A percentile compares a stretch with the other conserved stretches of the same genome.
Conservation (phyloP, 202 grass and related monocot genomes). For the Setaria italica region DNA sequence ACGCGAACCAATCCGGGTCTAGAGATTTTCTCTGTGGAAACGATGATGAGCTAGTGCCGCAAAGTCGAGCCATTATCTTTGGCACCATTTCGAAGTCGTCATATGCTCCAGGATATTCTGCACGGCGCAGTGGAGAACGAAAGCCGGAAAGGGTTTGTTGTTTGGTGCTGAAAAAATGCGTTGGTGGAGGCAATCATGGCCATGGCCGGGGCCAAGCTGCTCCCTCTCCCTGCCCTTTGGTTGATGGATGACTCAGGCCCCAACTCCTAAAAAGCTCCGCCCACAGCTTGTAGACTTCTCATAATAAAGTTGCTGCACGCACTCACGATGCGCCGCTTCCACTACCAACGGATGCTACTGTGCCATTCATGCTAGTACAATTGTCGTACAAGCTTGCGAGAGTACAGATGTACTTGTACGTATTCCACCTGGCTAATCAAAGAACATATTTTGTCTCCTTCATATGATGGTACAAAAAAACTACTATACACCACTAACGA, state of each 20-base stretch:
- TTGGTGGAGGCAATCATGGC: constrained; percentile 34
- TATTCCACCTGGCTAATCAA: not conserved
- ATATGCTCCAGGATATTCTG: constrained; percentile 53
- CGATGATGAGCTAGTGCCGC: not conserved
- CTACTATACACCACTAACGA: too few species aligned
- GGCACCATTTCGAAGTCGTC: not conserved
- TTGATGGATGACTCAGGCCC: constrained; percentile 36
- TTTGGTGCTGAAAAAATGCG: not conserved
- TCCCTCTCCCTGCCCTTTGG: not conserved
- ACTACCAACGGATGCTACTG: not conserved
- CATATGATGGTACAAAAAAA: too few species aligned
- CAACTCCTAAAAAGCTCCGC: constrained; percentile 5
- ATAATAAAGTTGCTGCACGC: not conserved
- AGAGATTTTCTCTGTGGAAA: constrained; percentile 12
- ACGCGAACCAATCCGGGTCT: not conserved
- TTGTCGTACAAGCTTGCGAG: not conserved
- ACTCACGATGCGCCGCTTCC: constrained; percentile 40
- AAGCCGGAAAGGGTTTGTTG: not conserved
- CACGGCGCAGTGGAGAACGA: not conserved
- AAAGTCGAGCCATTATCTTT: not conserved
- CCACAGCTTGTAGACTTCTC: not conserved
- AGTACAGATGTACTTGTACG: not conserved
- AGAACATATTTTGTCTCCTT: too few species aligned
- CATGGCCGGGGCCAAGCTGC: not conserved
- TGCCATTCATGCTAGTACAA: not conserved